Base-by-base conservation (phyloP, 2,329 filamentous ascomycete genomes). In the Pestalotiopsis sp. region DNA sequence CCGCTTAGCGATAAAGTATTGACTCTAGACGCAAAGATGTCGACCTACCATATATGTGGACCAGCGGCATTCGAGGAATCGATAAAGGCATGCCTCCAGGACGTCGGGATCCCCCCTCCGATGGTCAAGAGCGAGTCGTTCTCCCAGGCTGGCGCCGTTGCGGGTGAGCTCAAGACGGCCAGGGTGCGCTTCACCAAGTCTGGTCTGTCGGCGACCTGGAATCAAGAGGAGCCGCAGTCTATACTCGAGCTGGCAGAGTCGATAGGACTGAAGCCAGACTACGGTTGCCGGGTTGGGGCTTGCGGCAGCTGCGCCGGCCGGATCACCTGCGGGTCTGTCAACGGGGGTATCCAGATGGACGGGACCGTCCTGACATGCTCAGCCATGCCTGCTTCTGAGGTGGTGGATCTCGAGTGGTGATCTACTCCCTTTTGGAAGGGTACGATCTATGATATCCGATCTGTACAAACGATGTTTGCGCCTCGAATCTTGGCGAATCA, bases 211-310 rank as follows among this genome's bases (percentile, higher is more conserved):
- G 71, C 71, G 7, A 71, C 65, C 4, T 76, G 72, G 74, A 63
- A 39, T 2, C 70, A 64, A 25, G 72, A 71, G 1, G 49, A 70
- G 7, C 71, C 73, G 1, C 12, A 69, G 59, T 73, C 72, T 13
- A 68, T 76, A 57, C 63, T 75, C 25, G 74, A 75, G 59, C 68
- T 76, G 14, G 73, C 74, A 38, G 74, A 76, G 69, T 70, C 70
- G 4, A 14, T 71, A 61, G 72, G 74, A n/a, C 65, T 75, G 52
- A 68, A 71, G 17, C 74, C 74, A 1, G 74, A 76, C 58, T 72
- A 71, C 58, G 74, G 73, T 6, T 75, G 74, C 63, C 69, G 74
- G 12, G 68, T 71, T 23, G 74, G 74, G 11, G 69, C 71, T 4
- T 75, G 73, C 45, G 73, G 72, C 14, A 73, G 71, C 67, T 75